phyloP scores from a whole-genome alignment of 352 stramenopile genomes.

The Pythium vanterpoolii region DNA sequence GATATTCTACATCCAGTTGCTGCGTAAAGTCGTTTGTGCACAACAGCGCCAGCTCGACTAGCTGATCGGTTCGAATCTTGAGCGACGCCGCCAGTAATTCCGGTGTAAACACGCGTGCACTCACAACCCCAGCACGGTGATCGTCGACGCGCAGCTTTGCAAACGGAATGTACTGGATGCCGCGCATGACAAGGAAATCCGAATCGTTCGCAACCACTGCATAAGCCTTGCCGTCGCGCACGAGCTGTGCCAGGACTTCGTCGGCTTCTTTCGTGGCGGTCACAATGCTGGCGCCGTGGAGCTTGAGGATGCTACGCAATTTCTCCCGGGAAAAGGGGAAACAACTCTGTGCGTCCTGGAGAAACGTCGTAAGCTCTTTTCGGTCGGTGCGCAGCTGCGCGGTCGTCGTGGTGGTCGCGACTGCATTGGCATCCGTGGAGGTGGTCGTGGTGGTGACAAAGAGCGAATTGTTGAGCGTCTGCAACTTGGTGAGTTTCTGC shows the following conservation, averaged over 20 bases:
- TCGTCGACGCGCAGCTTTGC: slow-evolving; percentile 33
- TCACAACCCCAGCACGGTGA: slow-evolving; percentile 27
- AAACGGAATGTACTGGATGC: slow-evolving; percentile 82
- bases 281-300: slow-evolving; percentile 41
- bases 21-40: slow-evolving; percentile 89
- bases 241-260: slow-evolving; percentile 64
- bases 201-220: slow-evolving; percentile 82
- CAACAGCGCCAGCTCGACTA: slow-evolving; percentile 84
- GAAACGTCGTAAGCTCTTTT: slow-evolving; percentile 21
- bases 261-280: slow-evolving; percentile 72
- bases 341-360: slow-evolving; percentile 64
- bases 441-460: slow-evolving; percentile 24
- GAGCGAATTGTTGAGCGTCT: slow-evolving; percentile 33
- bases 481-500: slow-evolving; percentile 53
- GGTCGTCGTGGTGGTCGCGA: background rate
- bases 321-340: slow-evolving; percentile 78
- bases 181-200: slow-evolving; percentile 87
- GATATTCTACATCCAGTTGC: slow-evolving; percentile 60
- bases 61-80: slow-evolving; percentile 50
- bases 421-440: no score
- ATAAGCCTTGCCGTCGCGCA: slow-evolving; percentile 47
- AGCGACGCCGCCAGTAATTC: slow-evolving; percentile 58
- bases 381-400: slow-evolving; percentile 14
- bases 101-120: slow-evolving; percentile 70
- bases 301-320: slow-evolving; percentile 51